Percentiles rank a stretch among this genome's conserved stretches.
Evolutionary conservation across 2,329 filamentous ascomycete genomes (phyloP).

Genomic region (Botrytis aclada): DNA sequence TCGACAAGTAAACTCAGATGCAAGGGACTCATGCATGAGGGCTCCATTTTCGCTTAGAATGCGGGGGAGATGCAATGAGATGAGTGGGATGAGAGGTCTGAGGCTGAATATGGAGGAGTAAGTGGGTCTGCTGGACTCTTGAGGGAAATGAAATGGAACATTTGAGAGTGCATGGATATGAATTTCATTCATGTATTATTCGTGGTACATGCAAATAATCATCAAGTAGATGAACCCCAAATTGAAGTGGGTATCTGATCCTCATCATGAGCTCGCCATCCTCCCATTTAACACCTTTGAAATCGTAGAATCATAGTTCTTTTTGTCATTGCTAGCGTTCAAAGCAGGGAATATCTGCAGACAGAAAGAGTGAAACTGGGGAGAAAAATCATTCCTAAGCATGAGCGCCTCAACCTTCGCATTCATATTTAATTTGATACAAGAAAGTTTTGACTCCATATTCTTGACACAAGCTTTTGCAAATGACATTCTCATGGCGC

Average conservation of each 20-base stretch:
- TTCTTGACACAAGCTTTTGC: neutral
- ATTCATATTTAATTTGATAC: slow-evolving; percentile 2
- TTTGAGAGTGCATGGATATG: neutral
- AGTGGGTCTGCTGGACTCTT: neutral
- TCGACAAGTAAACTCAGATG: too few species aligned
- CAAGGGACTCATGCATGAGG: neutral
- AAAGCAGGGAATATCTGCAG: neutral
- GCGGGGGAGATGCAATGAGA: neutral
- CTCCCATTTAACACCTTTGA: too few species aligned
- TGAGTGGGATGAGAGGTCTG: neutral
- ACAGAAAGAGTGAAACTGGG: neutral
- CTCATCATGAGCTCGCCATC: too few species aligned
- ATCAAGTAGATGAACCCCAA: neutral
- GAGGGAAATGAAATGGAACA: neutral
- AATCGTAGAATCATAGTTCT: neutral
- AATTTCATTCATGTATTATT: neutral
- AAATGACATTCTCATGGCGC: neutral
- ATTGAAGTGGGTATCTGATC: neutral
- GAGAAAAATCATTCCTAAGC: neutral
- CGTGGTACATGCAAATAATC: neutral
- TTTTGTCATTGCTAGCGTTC: neutral
- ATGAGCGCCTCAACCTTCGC: neutral
- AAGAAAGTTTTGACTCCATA: neutral
- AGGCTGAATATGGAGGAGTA: neutral
- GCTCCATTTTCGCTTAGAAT: neutral